Evolutionary conservation across 805 yeast species (phyloP), one percentile per base, ranked within the genome.

Genomic region (Diddensiella caesifluorescens): DNA sequence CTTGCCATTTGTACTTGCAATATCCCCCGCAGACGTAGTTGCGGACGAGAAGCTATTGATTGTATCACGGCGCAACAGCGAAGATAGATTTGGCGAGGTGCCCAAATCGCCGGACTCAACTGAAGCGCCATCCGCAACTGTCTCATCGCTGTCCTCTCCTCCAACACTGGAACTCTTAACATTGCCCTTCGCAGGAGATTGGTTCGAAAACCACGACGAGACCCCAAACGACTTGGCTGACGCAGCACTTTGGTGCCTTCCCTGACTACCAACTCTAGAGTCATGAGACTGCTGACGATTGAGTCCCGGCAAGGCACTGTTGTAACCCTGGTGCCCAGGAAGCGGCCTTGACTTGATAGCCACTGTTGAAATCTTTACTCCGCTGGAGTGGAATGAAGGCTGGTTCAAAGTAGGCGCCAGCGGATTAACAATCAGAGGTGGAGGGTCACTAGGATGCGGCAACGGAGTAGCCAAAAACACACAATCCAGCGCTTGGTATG

Each of bases 401-500:
- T 31, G 50, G 32, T 39, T 51, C 16, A 56, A 52, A 27, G 61
- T 55, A 9, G 67, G 63, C 3, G 62, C 57, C 39, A 66, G 49
- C 10, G 69, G 63, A 44, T 65, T 64, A 38, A 60, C 54, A 4
- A 56, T 53, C 30, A 51, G 41, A 9, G 59, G 54, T 15, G 59
- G 61, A 5, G 60, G 57, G 37, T 66, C 64, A 3, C 62, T 47
- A 1, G 66, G 64, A 36, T 63, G 67, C 5, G 64, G 67, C 18
- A 65, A 54, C 2, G 70, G 70, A 31, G 57, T 52, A 4, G 71
- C 67, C 33, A 66, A 51, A 22, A 53, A 49, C 10, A 61, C 46
- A 28, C 56, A 52, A 36, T 60, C 62, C 32, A 39, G 36, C 7
- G 61, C 51, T 6, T 33, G 20, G 41, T 55, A 62, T 4, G 38